Evolutionary conservation across 208 protist genomes (phyloP).

Genomic region (Acanthamoeba royreba): DNA sequence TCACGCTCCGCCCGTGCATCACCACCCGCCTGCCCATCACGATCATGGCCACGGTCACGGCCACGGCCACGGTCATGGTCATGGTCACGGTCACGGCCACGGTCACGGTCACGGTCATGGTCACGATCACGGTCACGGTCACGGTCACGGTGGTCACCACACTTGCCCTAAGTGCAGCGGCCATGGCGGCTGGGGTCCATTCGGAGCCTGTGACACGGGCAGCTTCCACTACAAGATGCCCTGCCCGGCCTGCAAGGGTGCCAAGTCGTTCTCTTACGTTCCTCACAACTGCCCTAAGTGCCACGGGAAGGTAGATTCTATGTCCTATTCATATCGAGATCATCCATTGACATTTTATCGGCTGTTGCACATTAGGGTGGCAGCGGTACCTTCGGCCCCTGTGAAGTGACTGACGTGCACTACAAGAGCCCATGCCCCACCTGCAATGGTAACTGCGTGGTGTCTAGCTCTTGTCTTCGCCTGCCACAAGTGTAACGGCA

Average conservation of each 20-base stretch:
- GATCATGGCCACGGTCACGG: too few species aligned
- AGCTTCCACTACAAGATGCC: slow-evolving; percentile 5
- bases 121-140: not conserved
- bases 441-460: not conserved
- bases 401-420: not conserved
- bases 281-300: not conserved
- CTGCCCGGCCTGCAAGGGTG: slow-evolving; percentile 8
- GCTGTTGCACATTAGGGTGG: not conserved
- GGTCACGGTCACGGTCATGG: not conserved
- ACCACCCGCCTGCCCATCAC: too few species aligned
- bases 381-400: not conserved
- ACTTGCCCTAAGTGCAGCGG: slow-evolving; percentile 19
- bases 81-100: too few species aligned
- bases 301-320: not conserved
- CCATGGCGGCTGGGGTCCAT: slow-evolving; percentile 5
- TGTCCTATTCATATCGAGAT: too few species aligned
- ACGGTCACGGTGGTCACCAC: too few species aligned
- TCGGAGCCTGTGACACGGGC: not conserved
- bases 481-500: not conserved
- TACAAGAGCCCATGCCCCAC: not conserved
- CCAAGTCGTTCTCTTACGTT: not conserved
- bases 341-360: too few species aligned
- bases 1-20: not conserved
- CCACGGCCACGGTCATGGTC: not conserved
- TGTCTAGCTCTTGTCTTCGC: not conserved